Conservation (phyloP, 2,329 filamentous ascomycete species). For the Zymoseptoria ardabiliae region DNA sequence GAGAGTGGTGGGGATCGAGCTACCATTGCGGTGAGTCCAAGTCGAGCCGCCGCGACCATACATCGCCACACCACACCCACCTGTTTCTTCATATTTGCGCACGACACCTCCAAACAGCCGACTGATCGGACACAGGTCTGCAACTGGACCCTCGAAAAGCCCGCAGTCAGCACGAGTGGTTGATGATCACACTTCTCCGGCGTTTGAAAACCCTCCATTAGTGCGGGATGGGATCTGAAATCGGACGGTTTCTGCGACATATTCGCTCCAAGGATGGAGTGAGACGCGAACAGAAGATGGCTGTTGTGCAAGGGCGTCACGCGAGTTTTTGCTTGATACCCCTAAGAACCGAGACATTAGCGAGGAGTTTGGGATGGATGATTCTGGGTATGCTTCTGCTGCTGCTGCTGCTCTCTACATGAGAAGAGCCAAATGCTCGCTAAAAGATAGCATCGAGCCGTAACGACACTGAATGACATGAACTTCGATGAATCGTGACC, state of each 20-base stretch:
- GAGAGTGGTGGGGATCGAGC: neutral
- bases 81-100: neutral
- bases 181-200: slow-evolving; percentile 13
- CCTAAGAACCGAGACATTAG: neutral
- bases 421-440: neutral
- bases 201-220: slow-evolving; percentile 11
- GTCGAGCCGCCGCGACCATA: neutral
- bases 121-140: slow-evolving; percentile 9
- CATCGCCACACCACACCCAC: neutral
- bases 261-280: no score
- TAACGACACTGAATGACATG: neutral
- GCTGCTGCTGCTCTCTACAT: neutral
- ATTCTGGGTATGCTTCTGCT: no score
- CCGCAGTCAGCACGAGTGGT: slow-evolving; percentile 10
- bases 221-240: neutral
- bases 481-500: neutral
- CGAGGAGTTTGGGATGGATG: neutral
- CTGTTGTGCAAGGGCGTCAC: neutral
- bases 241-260: no score
- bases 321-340: neutral
- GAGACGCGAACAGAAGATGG: neutral
- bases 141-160: slow-evolving; percentile 17
- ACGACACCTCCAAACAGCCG: neutral
- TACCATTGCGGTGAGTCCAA: neutral
- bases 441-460: neutral